Evolutionary conservation across 164 flowering plant species (phyloP).

Genomic region (Warburgia ugandensis): DNA sequence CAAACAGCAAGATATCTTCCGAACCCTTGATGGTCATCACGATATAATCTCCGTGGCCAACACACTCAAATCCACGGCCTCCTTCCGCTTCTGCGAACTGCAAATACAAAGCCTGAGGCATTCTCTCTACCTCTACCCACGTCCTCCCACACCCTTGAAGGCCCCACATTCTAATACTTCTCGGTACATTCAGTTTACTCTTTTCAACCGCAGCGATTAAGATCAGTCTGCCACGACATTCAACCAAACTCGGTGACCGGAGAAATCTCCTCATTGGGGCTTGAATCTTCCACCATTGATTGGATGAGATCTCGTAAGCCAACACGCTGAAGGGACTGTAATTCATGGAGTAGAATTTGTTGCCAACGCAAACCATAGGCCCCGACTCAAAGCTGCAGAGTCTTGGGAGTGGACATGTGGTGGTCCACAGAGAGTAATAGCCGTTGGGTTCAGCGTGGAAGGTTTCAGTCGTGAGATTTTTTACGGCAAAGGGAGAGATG

Average conservation of each 20-base stretch:
- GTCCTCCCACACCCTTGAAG: conserved; percentile 44
- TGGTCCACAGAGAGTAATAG: conserved; percentile 67
- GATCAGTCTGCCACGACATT: conserved; percentile 51
- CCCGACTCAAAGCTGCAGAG: conserved; percentile 82
- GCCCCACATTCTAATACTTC: conserved; percentile 70
- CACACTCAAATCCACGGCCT: conserved; percentile 64
- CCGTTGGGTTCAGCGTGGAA: conserved; percentile 62
- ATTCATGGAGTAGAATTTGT: conserved; percentile 79
- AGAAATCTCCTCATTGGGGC: conserved; percentile 86
- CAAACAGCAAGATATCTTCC: conserved; percentile 46
- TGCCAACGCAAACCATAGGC: conserved; percentile 40
- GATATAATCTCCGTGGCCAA: conserved; percentile 68
- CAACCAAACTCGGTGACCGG: conserved; percentile 72
- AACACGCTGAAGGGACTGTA: conserved; percentile 70
- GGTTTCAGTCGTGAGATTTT: conserved; percentile 66
- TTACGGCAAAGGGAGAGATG: conserved; percentile 82
- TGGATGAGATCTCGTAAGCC: conserved; percentile 34
- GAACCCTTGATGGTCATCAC: conserved; percentile 39
- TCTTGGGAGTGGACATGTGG: conserved; percentile 53
- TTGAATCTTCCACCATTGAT: conserved; percentile 65
- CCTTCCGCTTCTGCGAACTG: conserved; percentile 57
- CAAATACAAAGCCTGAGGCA: conserved; percentile 71
- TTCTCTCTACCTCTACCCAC: conserved; percentile 82
- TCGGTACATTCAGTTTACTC: conserved; percentile 82
- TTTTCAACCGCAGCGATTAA: conserved; percentile 93